A percentile compares a stretch with the other conserved stretches of the same genome.
Conservation (phyloP, 495 filamentous ascomycete species). For the Rostrohypoxylon terebratum region DNA sequence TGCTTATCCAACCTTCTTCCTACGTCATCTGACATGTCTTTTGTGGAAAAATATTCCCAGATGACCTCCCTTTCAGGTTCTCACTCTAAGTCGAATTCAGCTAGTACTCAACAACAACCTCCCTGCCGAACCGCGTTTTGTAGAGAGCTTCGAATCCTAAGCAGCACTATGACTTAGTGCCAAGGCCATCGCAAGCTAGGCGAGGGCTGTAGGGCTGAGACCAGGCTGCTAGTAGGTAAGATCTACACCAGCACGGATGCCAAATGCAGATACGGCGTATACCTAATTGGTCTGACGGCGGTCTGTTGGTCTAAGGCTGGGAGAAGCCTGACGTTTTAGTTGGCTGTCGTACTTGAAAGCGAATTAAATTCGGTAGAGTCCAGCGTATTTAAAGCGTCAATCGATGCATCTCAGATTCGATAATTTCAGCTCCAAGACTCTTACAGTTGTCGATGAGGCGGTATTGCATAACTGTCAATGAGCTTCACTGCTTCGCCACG, state of each 20-base stretch:
- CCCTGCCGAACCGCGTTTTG: not conserved
- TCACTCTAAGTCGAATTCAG: not conserved
- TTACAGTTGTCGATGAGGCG: constrained; percentile 25
- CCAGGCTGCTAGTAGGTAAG: not conserved
- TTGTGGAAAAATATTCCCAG: not conserved
- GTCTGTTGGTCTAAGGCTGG: not conserved
- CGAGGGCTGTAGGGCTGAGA: constrained; percentile 26
- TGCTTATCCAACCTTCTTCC: not conserved
- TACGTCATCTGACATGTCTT: not conserved
- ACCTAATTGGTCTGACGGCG: constrained; percentile 10
- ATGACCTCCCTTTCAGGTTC: not conserved
- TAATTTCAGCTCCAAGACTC: constrained; percentile 6
- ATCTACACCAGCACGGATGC: constrained; percentile 9
- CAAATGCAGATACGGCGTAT: constrained; percentile 38
- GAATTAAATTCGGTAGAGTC: constrained; percentile 2
- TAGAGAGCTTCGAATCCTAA: not conserved
- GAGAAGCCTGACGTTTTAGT: not conserved
- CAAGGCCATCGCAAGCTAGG: constrained; percentile 8
- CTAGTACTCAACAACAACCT: not conserved
- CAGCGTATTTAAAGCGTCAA: not conserved
- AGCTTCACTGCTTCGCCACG: not conserved
- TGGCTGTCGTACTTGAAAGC: constrained; percentile 15
- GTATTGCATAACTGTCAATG: constrained; percentile 1
- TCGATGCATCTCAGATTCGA: not conserved
- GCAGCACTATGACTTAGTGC: constrained; percentile 6